Base-by-base conservation (phyloP, 768 basidiomycete genomes). In the Pisolithus marmoratus region DNA sequence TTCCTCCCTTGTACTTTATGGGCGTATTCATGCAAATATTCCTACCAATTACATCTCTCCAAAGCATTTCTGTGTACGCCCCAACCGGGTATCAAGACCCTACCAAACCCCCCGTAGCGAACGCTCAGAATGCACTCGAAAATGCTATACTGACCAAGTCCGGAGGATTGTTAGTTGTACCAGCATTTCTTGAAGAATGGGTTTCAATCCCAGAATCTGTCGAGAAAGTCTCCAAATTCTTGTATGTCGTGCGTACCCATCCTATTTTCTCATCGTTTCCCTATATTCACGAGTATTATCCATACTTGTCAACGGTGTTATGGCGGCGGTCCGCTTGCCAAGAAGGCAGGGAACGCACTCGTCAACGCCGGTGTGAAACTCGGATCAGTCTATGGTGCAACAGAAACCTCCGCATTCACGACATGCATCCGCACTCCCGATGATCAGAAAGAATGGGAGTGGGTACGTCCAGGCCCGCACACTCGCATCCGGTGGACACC, bases 251-350 rank as follows among this genome's bases (percentile, higher is more conserved):
- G 51, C 3, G 61, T 54, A 3, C 34, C 31, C 3, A 8, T 4
- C 15, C 46, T 20, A 2, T 20, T 29, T 31, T 12, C 11, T 17
- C 1, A 19, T 34, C 23, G 31, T 14, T 37, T 15, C 4, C 22
- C 22, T 9, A 19, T 37, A 26, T 40, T 56, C 19, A 49, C 17
- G 17, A 5, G 20, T n/a, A 9, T 27, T 4, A 8, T 9, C 29
- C 29, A 1, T 29, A 11, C 12, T 11, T n/a, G 7, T 47, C 26
- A 36, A 7, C 7, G 75, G 72, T 34, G 22, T 1, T 76, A 58
- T 53, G 58, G 54, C 0, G 75, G 74, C 22, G 74, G 73, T 0
- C 62, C 73, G 0, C 58, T 77, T 3, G 56, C 74, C 2, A 54
- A 61, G 3, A 68, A 64, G 50, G 57, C 70, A 2, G 77, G 74